Evolutionary conservation across 2,329 filamentous ascomycete species (phyloP).

Genomic region (Sporothrix variecibatus): DNA sequence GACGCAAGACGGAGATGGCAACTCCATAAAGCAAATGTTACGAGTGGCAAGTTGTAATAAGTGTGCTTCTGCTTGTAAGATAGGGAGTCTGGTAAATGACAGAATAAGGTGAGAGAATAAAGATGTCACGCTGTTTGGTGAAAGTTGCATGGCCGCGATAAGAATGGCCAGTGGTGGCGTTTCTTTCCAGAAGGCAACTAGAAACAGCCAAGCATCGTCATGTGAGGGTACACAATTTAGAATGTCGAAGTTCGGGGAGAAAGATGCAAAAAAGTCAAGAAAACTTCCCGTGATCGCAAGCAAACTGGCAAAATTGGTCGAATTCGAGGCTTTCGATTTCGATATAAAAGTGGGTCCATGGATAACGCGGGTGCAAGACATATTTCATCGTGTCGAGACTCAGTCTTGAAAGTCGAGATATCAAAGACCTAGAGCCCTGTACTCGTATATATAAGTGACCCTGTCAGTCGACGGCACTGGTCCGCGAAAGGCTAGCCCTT

Average conservation of each 20-base stretch:
- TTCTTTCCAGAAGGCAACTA: conserved; percentile 11
- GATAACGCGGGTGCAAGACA: conserved; percentile 9
- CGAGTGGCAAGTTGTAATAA: neutral
- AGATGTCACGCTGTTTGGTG: neutral
- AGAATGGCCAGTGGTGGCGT: neutral
- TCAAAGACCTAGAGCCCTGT: neutral
- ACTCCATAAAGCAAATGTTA: conserved; percentile 1
- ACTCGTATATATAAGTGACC: neutral
- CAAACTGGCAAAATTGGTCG: neutral
- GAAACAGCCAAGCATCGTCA: neutral
- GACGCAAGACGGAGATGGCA: neutral
- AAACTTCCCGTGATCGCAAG: no score
- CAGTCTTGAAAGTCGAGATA: neutral
- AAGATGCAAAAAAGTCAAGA: neutral
- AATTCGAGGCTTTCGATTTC: neutral
- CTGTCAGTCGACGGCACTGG: neutral
- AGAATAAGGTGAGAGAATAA: neutral
- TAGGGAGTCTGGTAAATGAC: neutral
- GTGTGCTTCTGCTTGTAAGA: no score
- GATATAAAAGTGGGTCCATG: neutral
- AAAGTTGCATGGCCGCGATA: neutral
- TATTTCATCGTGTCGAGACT: conserved; percentile 16
- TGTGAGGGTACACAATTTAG: neutral
- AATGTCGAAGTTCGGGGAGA: neutral
- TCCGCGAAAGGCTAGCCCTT: neutral